A percentile compares a stretch with the other conserved stretches of the same genome.
phyloP scores from a whole-genome alignment of 768 basidiomycete species.

The Panellus pusillus region DNA sequence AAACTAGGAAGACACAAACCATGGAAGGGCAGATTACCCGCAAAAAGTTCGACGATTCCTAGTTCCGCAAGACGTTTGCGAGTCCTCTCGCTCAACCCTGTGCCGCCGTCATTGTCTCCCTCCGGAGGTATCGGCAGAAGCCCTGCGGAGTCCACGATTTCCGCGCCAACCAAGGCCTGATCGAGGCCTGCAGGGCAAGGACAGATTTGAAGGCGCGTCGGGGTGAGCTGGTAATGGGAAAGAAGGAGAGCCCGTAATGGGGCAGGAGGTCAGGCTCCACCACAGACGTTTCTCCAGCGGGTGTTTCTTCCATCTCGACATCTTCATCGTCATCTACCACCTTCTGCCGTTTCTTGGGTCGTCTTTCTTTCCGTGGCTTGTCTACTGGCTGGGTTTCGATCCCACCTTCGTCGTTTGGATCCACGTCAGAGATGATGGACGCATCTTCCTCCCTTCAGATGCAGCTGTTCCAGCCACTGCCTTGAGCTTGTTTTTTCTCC shows the following conservation, averaged over 20 bases:
- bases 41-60: slow-evolving; percentile 86
- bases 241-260: slow-evolving; percentile 50
- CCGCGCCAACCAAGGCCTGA: slow-evolving; percentile 66
- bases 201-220: slow-evolving; percentile 65
- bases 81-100: slow-evolving; percentile 59
- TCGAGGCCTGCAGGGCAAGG: slow-evolving; percentile 80
- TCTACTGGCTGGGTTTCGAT: no score
- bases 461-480: slow-evolving; percentile 16
- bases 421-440: slow-evolving; percentile 23
- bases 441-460: slow-evolving; percentile 27
- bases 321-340: no score
- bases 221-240: slow-evolving; percentile 73
- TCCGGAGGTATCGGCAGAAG: slow-evolving; percentile 43
- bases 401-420: slow-evolving; percentile 16
- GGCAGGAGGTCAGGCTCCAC: slow-evolving; percentile 23
- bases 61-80: slow-evolving; percentile 66
- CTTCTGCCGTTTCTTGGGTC: no score
- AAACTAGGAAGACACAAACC: neutral
- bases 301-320: no score
- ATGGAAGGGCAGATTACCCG: slow-evolving; percentile 52
- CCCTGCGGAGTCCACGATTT: slow-evolving; percentile 59
- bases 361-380: no score
- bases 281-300: slow-evolving; percentile 14
- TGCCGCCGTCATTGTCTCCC: slow-evolving; percentile 41
- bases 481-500: slow-evolving; percentile 51